These are phyloP conservation scores for Barbarea vulgaris DNA, from an alignment of 345 rosid genomes.

Conservation along the genomic window DNA sequence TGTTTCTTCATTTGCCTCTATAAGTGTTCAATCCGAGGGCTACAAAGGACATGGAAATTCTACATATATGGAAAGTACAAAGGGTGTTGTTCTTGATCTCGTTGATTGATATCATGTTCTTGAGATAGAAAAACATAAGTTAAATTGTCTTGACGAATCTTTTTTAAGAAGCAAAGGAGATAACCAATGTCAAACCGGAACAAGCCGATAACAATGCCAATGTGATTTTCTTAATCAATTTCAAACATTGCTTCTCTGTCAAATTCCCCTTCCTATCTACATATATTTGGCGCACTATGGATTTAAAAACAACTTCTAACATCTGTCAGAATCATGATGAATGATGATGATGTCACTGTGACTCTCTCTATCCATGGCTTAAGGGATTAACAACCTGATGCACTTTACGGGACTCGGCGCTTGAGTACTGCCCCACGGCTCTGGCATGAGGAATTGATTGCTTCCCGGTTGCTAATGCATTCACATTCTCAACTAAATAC, in stretches of 20 bases:
- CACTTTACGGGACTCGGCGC: slow-evolving; percentile 67
- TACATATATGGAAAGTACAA: no score
- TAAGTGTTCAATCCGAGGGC: neutral
- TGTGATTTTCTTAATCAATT: neutral
- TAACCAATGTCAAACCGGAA: neutral
- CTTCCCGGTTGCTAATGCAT: slow-evolving; percentile 76
- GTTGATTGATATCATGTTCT: no score
- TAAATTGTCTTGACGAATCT: no score
- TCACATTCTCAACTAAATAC: slow-evolving; percentile 79
- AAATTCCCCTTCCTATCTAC: neutral
- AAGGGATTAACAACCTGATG: slow-evolving; percentile 82
- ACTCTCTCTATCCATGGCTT: slow-evolving; percentile 72
- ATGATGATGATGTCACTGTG: neutral
- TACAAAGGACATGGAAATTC: slow-evolving; percentile 28
- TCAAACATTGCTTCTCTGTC: neutral
- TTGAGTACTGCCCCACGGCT: slow-evolving; percentile 78
- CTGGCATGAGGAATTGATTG: slow-evolving; percentile 81
- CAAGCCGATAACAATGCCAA: neutral
- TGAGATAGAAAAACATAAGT: no score
- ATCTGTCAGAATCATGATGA: neutral
- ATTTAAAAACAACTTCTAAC: slow-evolving; percentile 18
- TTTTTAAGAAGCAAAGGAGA: neutral
- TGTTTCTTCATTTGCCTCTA: slow-evolving; percentile 38
- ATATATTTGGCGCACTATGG: slow-evolving; percentile 16
- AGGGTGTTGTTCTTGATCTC: no score